A percentile compares a stretch with the other conserved stretches of the same genome.
Evolutionary conservation across 768 basidiomycete genomes (phyloP).

Genomic region (Leccinellum albellum): DNA sequence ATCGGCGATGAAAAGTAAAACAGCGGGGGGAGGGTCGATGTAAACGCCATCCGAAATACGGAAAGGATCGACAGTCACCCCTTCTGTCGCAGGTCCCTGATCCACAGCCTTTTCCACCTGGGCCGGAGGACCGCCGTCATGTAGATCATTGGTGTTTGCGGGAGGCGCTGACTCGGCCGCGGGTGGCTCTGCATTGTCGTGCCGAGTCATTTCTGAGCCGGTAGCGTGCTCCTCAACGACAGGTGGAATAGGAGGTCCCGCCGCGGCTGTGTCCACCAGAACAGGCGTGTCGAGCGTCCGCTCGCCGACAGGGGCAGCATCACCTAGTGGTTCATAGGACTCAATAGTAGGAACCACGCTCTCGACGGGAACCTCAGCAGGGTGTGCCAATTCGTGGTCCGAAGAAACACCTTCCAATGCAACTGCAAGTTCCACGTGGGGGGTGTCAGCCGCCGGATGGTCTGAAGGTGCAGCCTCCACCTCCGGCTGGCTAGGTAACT

Average conservation of each 20-base stretch:
- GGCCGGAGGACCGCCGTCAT: background rate
- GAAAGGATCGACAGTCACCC: slow-evolving; percentile 41
- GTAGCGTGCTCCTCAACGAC: slow-evolving; percentile 2
- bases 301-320: background rate
- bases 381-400: slow-evolving; percentile 7
- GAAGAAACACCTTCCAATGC: slow-evolving; percentile 8
- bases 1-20: slow-evolving; percentile 46
- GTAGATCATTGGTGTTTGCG: slow-evolving; percentile 4
- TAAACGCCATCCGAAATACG: slow-evolving; percentile 65
- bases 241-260: slow-evolving; percentile 1
- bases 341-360: slow-evolving; percentile 14
- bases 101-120: slow-evolving; percentile 15
- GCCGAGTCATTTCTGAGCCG: slow-evolving; percentile 10
- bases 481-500: slow-evolving; percentile 5
- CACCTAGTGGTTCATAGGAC: slow-evolving; percentile 15
- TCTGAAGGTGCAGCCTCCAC: slow-evolving; percentile 16
- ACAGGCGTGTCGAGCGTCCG: slow-evolving; percentile 6
- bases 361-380: slow-evolving; percentile 7
- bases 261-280: slow-evolving; percentile 3
- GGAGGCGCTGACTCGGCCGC: slow-evolving; percentile 9
- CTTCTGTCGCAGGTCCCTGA: slow-evolving; percentile 7
- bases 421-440: slow-evolving; percentile 14
- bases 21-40: slow-evolving; percentile 72
- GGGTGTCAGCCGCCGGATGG: slow-evolving; percentile 12
- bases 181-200: slow-evolving; percentile 6